Conservation (phyloP, 2,329 filamentous ascomycete genomes). For the Didymella pinodella region DNA sequence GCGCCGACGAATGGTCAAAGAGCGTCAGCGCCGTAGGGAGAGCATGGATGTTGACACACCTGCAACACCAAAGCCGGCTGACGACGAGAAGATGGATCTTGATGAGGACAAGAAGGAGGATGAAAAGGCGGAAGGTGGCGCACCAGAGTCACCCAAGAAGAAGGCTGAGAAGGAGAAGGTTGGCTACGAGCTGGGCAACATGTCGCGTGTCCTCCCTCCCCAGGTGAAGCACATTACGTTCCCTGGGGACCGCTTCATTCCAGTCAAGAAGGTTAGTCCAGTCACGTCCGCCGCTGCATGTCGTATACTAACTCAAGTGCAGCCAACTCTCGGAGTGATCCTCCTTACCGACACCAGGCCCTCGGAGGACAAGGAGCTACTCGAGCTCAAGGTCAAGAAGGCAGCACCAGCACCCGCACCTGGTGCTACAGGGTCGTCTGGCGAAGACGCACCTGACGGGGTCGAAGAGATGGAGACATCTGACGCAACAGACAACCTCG, state of each 20-base stretch:
- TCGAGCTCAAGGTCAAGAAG: constrained; percentile 95
- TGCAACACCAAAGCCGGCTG: constrained; percentile 72
- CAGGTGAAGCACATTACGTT: constrained; percentile 98
- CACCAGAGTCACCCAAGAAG: constrained; percentile 74
- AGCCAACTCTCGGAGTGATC: constrained; percentile 93
- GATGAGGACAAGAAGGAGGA: constrained; percentile 60
- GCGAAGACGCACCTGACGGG: constrained; percentile 50
- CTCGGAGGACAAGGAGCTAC: constrained; percentile 76
- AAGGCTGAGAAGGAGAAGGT: constrained; percentile 95
- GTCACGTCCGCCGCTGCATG: no score
- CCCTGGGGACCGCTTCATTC: constrained; percentile 87
- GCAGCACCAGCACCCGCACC: constrained; percentile 58
- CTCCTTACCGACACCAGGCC: constrained; percentile 87
- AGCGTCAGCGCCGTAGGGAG: constrained; percentile 85
- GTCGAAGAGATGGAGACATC: constrained; percentile 49
- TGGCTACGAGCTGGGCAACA: constrained; percentile 94
- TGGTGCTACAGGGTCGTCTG: constrained; percentile 51
- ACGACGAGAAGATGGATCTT: constrained; percentile 85
- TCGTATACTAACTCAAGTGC: constrained; percentile 31
- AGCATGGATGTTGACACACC: constrained; percentile 95
- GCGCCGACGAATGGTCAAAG: constrained; percentile 91
- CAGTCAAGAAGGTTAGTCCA: constrained; percentile 79
- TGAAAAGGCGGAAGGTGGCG: constrained; percentile 62
- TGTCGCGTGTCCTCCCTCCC: constrained; percentile 89
- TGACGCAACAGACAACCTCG: constrained; percentile 68